Evolutionary conservation across 1,139 yeast species (phyloP).

Genomic region (Pichia sp.): DNA sequence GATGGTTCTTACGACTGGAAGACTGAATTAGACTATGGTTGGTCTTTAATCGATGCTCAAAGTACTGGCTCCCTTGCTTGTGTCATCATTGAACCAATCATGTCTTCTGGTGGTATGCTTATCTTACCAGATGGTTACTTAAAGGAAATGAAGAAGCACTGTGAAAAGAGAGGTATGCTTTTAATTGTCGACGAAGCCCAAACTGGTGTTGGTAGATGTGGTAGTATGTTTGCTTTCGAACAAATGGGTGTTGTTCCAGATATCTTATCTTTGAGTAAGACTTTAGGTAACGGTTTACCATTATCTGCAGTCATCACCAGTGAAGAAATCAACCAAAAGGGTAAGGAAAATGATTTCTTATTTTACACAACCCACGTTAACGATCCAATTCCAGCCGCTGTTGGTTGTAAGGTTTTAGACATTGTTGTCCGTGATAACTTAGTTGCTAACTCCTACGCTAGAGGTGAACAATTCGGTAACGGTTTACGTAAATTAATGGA

Average conservation of each 20-base stretch:
- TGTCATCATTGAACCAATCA: conserved; percentile 24
- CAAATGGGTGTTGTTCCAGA: conserved; percentile 34
- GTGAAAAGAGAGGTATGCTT: conserved; percentile 29
- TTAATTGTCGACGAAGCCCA: conserved; percentile 35
- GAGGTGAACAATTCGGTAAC: conserved; percentile 20
- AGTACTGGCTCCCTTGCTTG: conserved; percentile 29
- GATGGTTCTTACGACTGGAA: conserved; percentile 32
- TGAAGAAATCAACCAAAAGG: conserved; percentile 11
- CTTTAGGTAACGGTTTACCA: conserved; percentile 35
- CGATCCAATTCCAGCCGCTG: conserved; percentile 31
- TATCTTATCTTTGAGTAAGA: conserved; percentile 33
- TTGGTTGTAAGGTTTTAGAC: conserved; percentile 28
- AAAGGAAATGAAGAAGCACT: conserved; percentile 24
- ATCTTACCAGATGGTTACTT: conserved; percentile 26
- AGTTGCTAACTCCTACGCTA: conserved; percentile 21
- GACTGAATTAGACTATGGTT: conserved; percentile 28
- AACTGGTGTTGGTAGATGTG: conserved; percentile 37
- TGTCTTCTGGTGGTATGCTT: conserved; percentile 28
- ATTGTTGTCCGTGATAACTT: conserved; percentile 28
- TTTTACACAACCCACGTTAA: conserved; percentile 30
- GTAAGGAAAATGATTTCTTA: conserved; percentile 21
- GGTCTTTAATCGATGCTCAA: conserved; percentile 19
- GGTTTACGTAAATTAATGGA: conserved; percentile 5
- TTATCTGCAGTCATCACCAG: conserved; percentile 33
- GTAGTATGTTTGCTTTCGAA: conserved; percentile 33